Evolutionary conservation across 129 eudicot genomes (phyloP).

Genomic region (Escallonia herrerae): DNA sequence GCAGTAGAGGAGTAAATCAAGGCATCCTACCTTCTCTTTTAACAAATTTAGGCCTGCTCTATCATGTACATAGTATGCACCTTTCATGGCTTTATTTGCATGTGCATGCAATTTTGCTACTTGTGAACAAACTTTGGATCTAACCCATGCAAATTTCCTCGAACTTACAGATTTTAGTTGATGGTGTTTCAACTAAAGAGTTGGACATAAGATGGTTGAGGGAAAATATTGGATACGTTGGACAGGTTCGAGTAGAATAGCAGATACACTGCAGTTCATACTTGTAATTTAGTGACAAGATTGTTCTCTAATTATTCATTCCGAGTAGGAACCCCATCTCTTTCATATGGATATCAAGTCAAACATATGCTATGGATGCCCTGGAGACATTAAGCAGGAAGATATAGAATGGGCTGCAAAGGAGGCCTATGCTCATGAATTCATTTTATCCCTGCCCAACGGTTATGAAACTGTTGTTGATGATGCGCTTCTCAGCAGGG

Average conservation of each 20-base stretch:
- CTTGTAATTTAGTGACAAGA: background rate
- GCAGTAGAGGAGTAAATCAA: too few relatives aligned
- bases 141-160: background rate
- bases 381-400: constrained; percentile 28
- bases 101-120: constrained; percentile 1
- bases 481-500: constrained; percentile 50
- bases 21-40: too few relatives aligned
- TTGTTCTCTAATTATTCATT: constrained; percentile 1
- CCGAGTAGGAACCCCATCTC: constrained; percentile 43
- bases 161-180: constrained; percentile 35
- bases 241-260: constrained; percentile 29
- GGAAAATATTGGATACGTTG: constrained; percentile 46
- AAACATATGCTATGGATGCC: constrained; percentile 49
- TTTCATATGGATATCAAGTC: constrained; percentile 45
- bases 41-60: too few relatives aligned
- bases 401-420: constrained; percentile 52
- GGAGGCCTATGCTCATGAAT: constrained; percentile 44
- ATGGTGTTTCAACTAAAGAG: constrained; percentile 32
- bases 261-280: background rate
- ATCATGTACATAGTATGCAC: too few relatives aligned
- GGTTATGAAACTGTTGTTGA: constrained; percentile 45
- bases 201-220: constrained; percentile 53
- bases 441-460: constrained; percentile 41
- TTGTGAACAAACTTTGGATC: background rate
- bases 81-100: too few relatives aligned